Base-by-base conservation (phyloP, 805 yeast genomes). In the Sugiyamaella mastotermitis region DNA sequence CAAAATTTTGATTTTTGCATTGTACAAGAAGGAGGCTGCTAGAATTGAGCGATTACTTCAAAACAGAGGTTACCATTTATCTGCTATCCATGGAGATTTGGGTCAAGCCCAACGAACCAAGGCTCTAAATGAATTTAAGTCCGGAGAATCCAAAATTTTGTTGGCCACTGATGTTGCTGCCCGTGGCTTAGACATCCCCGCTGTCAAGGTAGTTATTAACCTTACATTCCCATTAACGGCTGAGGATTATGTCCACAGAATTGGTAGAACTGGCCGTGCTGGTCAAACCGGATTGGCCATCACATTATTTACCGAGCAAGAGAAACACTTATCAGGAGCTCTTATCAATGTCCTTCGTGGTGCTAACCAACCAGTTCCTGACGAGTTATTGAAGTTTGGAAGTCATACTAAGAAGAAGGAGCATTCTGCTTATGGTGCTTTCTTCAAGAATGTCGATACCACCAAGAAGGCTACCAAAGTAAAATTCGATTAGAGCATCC, bases 91-190 rank as follows among this genome's bases (percentile, higher is more conserved):
- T 57, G 99, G 99, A 44, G 97, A 92, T 60, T 70, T 92, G 55
- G 72, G 85, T 35, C 99, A 92, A 66, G 80, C 73, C 37, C 97
- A 90, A 64, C 80, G 99, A 65, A 82, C 95, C 3, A 74, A 69
- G 48, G 95, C 99, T 5, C 69, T 92, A 47, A 80, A 78, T 25
- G 76, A 78, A 46, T 92, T 92, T 71, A 92, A 92, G 62, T 61
- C 71, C 24, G 97, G 97, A 21, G 71, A 70, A 35, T 72, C 81
- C 38, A 79, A 73, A 50, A 65, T 92, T 31, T 65, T 92, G 62
- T 72, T 92, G 50, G 99, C 99, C 21, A 92, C 99, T 2, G 99
- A 92, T 66, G 99, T 88, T 42, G 97, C 97, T 37, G 97, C 97
- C 28, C 77, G 97, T 70, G 97, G 97, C 47, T 72, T 92, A 50